Base-by-base conservation (phyloP, 2,329 filamentous ascomycete species). In the Ophiocordyceps camponoti-rufipedis region DNA sequence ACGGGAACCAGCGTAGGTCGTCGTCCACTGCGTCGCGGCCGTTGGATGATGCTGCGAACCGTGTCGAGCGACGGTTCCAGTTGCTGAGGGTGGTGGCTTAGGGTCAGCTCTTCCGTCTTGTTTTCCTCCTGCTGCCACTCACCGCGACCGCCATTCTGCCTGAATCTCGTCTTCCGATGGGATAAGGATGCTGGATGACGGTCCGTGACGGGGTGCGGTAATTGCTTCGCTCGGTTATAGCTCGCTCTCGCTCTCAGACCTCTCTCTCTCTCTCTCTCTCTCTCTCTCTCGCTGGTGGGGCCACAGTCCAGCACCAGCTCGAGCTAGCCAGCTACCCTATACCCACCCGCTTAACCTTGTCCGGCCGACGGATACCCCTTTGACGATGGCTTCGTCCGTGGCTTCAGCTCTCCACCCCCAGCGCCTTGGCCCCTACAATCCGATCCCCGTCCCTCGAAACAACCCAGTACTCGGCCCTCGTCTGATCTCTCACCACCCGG, bases 381-480 rank as follows among this genome's bases (percentile, higher is more conserved):
- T 7, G 4, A 19, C 16, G 5, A 41, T 23, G 16, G 19, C 39
- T 19, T 28, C 19, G 5, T 16, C 39, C 23, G 3, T 23, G 23
- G 23, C 23, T 23, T 52, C 46, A 52, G 45, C 51, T 63, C 70
- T 94, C 87, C 50, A 94, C 70, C 28, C 81, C 76, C 63, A 85
- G 65, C 11, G 81, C 84, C 70, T 85, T 89, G 46, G 82, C 70
- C 13, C 88, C 88, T 8, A 94, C 77, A 48, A 94, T 55, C 62
- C 70, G 73, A 16, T 69, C 72, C 12, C 70, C 72, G 44, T 72
- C 64, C 63, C 55, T 80, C 71, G 52, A 82, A 59, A 94, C 66
- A 48, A 94, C 66, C 72, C 80, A 94, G 62, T 94, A 94, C 63
- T 93, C 84, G 13, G 71, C 70, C 57, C 81, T 72, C 28, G 78